phyloP scores from a whole-genome alignment of 2,329 filamentous ascomycete genomes.

The Trichoderma sp. region DNA sequence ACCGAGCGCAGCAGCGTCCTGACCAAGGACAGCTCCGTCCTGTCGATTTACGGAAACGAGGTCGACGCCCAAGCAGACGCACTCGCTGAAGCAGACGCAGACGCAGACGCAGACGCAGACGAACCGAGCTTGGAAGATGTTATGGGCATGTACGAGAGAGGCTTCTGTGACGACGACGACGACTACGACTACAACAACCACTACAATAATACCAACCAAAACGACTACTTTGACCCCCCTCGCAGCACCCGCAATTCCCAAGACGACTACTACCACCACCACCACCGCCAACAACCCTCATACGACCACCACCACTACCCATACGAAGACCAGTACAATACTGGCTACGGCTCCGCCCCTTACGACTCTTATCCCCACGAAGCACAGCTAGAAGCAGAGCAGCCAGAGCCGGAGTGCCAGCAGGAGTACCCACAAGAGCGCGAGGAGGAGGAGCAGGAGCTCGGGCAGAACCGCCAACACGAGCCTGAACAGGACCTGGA shows the following conservation, averaged over 20 bases:
- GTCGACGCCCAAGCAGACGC: slow-evolving; percentile 43
- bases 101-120: slow-evolving; percentile 47
- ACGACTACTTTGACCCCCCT: slow-evolving; percentile 12
- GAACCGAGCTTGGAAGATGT: slow-evolving; percentile 67
- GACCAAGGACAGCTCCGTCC: slow-evolving; percentile 77
- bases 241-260: slow-evolving; percentile 41
- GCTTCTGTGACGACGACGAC: slow-evolving; percentile 55
- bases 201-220: slow-evolving; percentile 32
- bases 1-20: slow-evolving; percentile 82
- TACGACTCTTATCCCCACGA: slow-evolving; percentile 8
- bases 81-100: slow-evolving; percentile 49
- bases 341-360: neutral
- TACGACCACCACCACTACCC: slow-evolving; percentile 20
- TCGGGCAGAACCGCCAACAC: slow-evolving; percentile 53
- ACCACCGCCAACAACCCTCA: slow-evolving; percentile 13
- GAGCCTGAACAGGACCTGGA: slow-evolving; percentile 44
- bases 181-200: slow-evolving; percentile 30
- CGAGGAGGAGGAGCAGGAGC: neutral
- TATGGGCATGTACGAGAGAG: slow-evolving; percentile 69
- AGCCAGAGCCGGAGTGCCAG: neutral
- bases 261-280: slow-evolving; percentile 38
- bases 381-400: neutral
- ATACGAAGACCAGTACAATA: slow-evolving; percentile 17
- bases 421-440: neutral
- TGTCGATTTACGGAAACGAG: slow-evolving; percentile 51